Percentiles rank a stretch among this genome's conserved stretches.
phyloP scores from a whole-genome alignment of 108 stramenopile species.

The Nitzschia sp. region DNA sequence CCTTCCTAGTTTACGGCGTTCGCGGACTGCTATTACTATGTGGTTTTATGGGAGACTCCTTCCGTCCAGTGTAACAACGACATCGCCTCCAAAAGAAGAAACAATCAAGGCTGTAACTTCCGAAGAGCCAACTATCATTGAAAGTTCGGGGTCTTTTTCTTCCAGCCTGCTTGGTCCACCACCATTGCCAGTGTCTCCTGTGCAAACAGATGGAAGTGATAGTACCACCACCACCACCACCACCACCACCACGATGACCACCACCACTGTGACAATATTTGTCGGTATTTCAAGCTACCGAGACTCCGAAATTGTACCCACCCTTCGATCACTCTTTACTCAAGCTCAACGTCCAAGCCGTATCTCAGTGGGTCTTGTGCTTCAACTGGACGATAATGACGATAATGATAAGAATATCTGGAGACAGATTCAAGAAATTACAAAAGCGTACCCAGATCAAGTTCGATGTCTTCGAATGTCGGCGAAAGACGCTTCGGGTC shows the following conservation, averaged over 20 bases:
- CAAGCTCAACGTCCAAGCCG: slow-evolving; percentile 61
- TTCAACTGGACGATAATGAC: slow-evolving; percentile 49
- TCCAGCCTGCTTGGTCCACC: background rate
- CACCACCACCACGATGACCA: background rate
- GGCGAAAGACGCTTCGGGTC: slow-evolving; percentile 69
- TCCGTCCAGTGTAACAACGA: background rate
- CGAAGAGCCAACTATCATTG: background rate
- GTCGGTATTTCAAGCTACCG: slow-evolving; percentile 85
- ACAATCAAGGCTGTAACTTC: background rate
- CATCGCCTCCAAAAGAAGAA: background rate
- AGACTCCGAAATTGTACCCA: slow-evolving; percentile 76
- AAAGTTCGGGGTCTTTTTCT: background rate
- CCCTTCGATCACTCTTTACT: slow-evolving; percentile 62
- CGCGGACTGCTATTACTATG: slow-evolving; percentile 64
- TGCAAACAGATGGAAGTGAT: background rate
- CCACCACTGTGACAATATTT: slow-evolving; percentile 58
- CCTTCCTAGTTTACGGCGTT: slow-evolving; percentile 49
- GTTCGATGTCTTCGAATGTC: slow-evolving; percentile 47
- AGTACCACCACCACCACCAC: slow-evolving; percentile 16
- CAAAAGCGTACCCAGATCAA: slow-evolving; percentile 25
- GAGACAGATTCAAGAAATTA: background rate
- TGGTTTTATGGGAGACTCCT: slow-evolving; percentile 62
- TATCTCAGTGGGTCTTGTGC: slow-evolving; percentile 71
- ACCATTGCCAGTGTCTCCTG: slow-evolving; percentile 17
- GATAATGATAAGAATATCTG: background rate